Conservation (phyloP, 805 yeast genomes). For the Ogataea nonfermentans region DNA sequence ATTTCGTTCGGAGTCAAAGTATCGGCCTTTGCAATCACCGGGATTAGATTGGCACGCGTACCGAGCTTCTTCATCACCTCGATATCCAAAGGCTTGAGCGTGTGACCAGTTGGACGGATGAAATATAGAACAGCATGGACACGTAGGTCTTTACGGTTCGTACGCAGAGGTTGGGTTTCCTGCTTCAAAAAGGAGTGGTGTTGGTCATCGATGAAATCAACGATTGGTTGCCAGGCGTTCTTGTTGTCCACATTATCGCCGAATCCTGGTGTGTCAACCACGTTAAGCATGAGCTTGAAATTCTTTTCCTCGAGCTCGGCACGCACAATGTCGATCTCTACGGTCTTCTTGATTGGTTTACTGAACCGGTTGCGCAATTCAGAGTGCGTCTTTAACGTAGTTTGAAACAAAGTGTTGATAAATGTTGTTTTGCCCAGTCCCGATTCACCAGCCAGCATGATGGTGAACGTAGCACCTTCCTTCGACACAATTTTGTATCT, state of each 20-base stretch:
- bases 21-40: constrained; percentile 92
- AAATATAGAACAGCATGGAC: constrained; percentile 91
- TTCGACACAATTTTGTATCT: constrained; percentile 74
- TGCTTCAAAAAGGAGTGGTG: constrained; percentile 86
- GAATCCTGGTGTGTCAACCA: constrained; percentile 92
- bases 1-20: constrained; percentile 73
- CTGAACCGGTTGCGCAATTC: constrained; percentile 55
- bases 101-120: constrained; percentile 88
- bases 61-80: constrained; percentile 83
- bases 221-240: constrained; percentile 81
- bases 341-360: constrained; percentile 64
- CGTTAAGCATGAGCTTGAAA: constrained; percentile 70
- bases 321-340: constrained; percentile 73
- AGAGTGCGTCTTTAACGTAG: constrained; percentile 59
- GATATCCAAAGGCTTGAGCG: constrained; percentile 82
- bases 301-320: constrained; percentile 85
- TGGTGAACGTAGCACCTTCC: constrained; percentile 71
- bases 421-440: constrained; percentile 94
- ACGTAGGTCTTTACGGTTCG: constrained; percentile 67
- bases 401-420: constrained; percentile 79
- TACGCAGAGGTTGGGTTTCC: constrained; percentile 86
- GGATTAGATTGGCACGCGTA: constrained; percentile 80
- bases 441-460: constrained; percentile 89
- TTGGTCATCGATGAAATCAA: constrained; percentile 89
- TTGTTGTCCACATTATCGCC: constrained; percentile 87